These are phyloP conservation scores for Amoeboaphelidium protococcarum DNA, from an alignment of 371 early-diverging fungal species.

Conservation along the genomic window DNA sequence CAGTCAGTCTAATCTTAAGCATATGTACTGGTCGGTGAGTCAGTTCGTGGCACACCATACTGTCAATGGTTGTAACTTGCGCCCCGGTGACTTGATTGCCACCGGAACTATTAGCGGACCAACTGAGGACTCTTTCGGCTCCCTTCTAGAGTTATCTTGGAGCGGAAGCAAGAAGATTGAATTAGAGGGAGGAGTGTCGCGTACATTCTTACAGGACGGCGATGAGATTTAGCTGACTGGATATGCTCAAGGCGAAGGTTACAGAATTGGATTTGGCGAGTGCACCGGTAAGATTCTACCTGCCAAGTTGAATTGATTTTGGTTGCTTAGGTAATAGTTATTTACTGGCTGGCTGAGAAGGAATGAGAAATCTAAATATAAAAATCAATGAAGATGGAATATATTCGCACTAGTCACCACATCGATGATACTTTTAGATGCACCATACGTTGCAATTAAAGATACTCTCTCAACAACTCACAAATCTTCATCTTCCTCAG, in stretches of 20 bases:
- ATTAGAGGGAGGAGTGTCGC: constrained; percentile 28
- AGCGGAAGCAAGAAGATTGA: constrained; percentile 27
- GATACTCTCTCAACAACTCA: not conserved
- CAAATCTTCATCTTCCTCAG: constrained; percentile 35
- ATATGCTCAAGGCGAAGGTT: constrained; percentile 28
- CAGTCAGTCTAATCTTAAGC: constrained; percentile 54
- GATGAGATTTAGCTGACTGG: constrained; percentile 56
- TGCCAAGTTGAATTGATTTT: constrained; percentile 6
- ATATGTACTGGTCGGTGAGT: constrained; percentile 90
- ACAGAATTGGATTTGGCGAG: constrained; percentile 74
- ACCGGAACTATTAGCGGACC: constrained; percentile 86
- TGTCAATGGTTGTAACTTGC: constrained; percentile 79
- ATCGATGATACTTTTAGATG: not conserved
- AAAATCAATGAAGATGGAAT: not conserved
- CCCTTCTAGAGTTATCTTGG: constrained; percentile 74
- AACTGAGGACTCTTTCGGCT: constrained; percentile 45
- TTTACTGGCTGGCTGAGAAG: too few relatives aligned
- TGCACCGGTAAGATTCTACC: constrained; percentile 55
- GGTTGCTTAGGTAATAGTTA: too few relatives aligned
- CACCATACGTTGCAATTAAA: not conserved
- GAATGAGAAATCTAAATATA: not conserved
- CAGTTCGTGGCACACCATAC: constrained; percentile 89
- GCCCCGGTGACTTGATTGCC: constrained; percentile 73
- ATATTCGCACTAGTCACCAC: not conserved
- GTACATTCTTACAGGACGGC: constrained; percentile 72